Evolutionary conservation across 495 filamentous ascomycete species (phyloP).

Genomic region (Amniculicola lignicola): DNA sequence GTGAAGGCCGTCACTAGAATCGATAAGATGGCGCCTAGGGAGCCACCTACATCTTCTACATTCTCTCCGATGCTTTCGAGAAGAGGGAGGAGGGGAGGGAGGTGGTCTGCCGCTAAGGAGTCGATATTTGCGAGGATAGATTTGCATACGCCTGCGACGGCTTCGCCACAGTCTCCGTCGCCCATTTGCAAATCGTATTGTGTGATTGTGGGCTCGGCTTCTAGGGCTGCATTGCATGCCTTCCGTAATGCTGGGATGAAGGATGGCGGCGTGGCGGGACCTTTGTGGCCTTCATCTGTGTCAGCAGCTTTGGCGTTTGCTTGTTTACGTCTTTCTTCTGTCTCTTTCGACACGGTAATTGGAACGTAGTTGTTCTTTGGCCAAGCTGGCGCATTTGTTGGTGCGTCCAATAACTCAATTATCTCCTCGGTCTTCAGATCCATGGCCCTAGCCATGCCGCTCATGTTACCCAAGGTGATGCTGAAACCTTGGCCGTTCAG

Average conservation of each 20-base stretch:
- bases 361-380: conserved; percentile 38
- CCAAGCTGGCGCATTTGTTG: conserved; percentile 54
- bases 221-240: conserved; percentile 51
- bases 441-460: conserved; percentile 46
- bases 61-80: conserved; percentile 55
- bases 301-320: conserved; percentile 15
- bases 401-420: conserved; percentile 52
- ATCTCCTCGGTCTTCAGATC: conserved; percentile 48
- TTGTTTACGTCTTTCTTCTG: conserved; percentile 10
- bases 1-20: conserved; percentile 60
- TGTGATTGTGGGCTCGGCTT: conserved; percentile 57
- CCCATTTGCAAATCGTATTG: conserved; percentile 64
- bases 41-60: conserved; percentile 61
- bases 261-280: conserved; percentile 8
- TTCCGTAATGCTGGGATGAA: conserved; percentile 51
- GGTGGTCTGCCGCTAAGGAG: conserved; percentile 34
- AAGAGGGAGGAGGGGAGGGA: conserved; percentile 48
- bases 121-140: conserved; percentile 37
- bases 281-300: neutral
- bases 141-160: conserved; percentile 48
- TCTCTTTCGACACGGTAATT: conserved; percentile 25
- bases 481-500: conserved; percentile 63
- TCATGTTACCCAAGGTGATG: conserved; percentile 56
- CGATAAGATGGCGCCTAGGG: conserved; percentile 57
- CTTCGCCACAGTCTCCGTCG: conserved; percentile 63